Evolutionary conservation across 192 early-diverging fungal species (phyloP).

Genomic region (Chytriomyces sp.): DNA sequence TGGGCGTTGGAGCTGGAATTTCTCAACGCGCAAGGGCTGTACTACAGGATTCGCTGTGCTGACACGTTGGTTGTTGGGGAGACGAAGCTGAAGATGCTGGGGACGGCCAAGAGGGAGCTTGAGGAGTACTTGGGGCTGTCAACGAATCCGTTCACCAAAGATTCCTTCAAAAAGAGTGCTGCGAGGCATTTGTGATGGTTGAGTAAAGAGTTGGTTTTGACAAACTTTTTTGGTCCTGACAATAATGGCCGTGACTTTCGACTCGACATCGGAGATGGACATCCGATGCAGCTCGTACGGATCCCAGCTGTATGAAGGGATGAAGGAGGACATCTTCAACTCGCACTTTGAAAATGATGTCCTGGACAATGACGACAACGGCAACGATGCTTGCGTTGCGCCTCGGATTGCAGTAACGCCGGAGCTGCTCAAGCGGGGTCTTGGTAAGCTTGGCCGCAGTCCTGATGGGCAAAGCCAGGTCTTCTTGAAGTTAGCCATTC

Average conservation of each 20-base stretch:
- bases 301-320: neutral
- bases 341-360: neutral
- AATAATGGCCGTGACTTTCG: neutral
- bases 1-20: slow-evolving; percentile 8
- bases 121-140: slow-evolving; percentile 6
- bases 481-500: slow-evolving; percentile 51
- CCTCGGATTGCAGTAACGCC: slow-evolving; percentile 11
- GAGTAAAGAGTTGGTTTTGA: neutral
- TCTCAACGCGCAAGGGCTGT: neutral
- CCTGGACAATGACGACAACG: neutral
- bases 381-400: neutral
- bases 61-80: slow-evolving; percentile 27
- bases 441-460: slow-evolving; percentile 42
- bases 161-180: neutral
- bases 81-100: neutral
- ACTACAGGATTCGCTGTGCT: slow-evolving; percentile 3
- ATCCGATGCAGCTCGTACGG: neutral
- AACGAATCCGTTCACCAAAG: too few species aligned
- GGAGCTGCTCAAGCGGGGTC: slow-evolving; percentile 43
- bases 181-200: too few species aligned
- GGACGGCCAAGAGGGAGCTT: slow-evolving; percentile 1
- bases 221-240: slow-evolving; percentile 2
- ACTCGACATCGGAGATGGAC: neutral
- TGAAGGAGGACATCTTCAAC: neutral
- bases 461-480: slow-evolving; percentile 49